Evolutionary conservation across 78 protist species (phyloP), one percentile per base, ranked within the genome.

Genomic region (Emiliania huxleyi): DNA sequence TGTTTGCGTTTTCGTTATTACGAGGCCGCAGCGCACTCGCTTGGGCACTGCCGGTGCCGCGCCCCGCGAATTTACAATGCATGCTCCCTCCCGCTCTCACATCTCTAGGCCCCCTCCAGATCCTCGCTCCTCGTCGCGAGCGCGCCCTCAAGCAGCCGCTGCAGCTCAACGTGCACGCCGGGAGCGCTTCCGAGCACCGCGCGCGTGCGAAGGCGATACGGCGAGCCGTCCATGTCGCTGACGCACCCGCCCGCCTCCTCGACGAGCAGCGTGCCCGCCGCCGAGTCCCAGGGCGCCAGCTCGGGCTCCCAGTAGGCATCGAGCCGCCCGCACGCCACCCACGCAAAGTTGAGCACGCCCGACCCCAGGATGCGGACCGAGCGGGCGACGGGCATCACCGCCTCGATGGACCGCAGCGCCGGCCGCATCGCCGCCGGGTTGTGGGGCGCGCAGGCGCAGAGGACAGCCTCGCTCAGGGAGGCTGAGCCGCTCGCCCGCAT

Each of bases 271-370:
- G 95, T 87, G 22, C 96, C 97, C 0, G 98, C 98, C 0, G 95
- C 95, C 46, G 94, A 83, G 95, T 97, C 98, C 98, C 98, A 97
- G 77, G 95, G 90, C 91, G 95, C 96, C 38, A 96, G 92, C 49
- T 97, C 98, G 4, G 42, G 18, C 73, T 48, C 89, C 4, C 26
- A 81, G 37, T 81, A 81, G 37, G 89, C 89, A 42, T 18, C 0
- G 25, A 93, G 48, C 49, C 96, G 85, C 15, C 97, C 97, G 83
- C 95, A 93, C 35, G 96, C 94, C 2, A 96, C 96, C 92, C 94
- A 91, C 18, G 96, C 96, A 91, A 96, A 81, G 81, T 90, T 94
- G 91, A 95, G 71, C n/a, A 95, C 96, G 1, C 95, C 96, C 42
- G 96, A 94, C 55, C 97, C 97, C 43, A 75, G 37, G 48, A 69